Conservation (phyloP, 1,284 basidiomycete species). For the Rhodotorula sp. region DNA sequence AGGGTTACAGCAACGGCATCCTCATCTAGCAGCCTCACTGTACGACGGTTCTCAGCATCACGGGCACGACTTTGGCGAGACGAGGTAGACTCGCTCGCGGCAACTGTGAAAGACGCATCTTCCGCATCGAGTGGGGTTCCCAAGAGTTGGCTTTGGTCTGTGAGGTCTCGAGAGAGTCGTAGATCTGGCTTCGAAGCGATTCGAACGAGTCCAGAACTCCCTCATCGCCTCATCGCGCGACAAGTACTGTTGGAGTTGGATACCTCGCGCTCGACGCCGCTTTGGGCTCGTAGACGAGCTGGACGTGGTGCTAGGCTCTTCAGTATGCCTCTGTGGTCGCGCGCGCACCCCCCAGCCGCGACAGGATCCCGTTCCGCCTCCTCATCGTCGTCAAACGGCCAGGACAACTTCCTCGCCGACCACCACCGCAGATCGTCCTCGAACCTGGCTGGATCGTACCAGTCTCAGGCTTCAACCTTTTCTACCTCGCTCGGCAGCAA, state of each 20-base stretch:
- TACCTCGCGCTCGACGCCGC: neutral
- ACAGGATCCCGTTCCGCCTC: neutral
- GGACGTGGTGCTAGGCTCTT: too few species aligned
- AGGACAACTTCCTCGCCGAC: constrained; percentile 7
- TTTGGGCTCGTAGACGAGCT: neutral
- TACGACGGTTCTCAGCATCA: neutral
- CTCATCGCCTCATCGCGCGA: too few species aligned
- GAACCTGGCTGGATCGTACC: neutral
- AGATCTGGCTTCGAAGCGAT: too few species aligned
- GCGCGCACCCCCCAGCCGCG: neutral
- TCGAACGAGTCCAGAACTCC: too few species aligned
- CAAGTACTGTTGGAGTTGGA: too few species aligned
- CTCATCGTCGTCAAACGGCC: neutral
- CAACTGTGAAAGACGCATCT: too few species aligned
- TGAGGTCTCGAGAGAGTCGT: too few species aligned
- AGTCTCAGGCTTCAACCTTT: neutral
- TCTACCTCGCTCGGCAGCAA: neutral
- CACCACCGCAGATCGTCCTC: constrained; percentile 9
- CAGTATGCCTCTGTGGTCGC: constrained; percentile 6
- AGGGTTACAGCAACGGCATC: constrained; percentile 12
- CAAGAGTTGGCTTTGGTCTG: too few species aligned
- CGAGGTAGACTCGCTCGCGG: too few species aligned
- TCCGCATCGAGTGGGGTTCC: too few species aligned
- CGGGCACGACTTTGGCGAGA: too few species aligned
- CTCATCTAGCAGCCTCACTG: neutral